Conservation (phyloP, 106 monocot genomes). For the Acorus calamus region DNA sequence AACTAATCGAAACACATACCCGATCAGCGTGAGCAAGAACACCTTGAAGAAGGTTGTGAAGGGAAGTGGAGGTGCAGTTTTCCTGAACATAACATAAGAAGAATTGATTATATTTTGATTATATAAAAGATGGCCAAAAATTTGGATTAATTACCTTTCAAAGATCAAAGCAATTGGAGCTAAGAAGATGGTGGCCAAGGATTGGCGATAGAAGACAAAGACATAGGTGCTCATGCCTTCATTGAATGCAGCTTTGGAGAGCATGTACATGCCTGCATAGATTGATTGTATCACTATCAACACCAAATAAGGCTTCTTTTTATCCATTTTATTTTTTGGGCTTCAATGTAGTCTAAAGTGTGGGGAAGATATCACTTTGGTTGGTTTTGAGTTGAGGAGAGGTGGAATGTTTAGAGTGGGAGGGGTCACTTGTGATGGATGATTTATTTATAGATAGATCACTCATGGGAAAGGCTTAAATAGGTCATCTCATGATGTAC, state of each 20-base stretch:
- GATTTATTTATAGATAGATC: too few relatives aligned
- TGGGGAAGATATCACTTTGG: too few relatives aligned
- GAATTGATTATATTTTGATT: too few relatives aligned
- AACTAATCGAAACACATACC: slow-evolving; percentile 6
- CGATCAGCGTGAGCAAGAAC: slow-evolving; percentile 15
- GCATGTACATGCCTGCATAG: slow-evolving; percentile 44
- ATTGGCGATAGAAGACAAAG: slow-evolving; percentile 68
- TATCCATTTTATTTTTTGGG: slow-evolving; percentile 6
- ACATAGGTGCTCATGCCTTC: slow-evolving; percentile 39
- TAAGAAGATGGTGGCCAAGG: slow-evolving; percentile 35
- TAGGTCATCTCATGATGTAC: too few relatives aligned
- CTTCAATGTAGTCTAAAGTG: too few relatives aligned
- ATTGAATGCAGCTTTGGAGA: slow-evolving; percentile 58
- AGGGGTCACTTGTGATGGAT: too few relatives aligned
- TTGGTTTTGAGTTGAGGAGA: too few relatives aligned
- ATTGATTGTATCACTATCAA: slow-evolving; percentile 39
- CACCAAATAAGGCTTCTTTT: slow-evolving; percentile 34
- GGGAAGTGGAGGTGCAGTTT: slow-evolving; percentile 12
- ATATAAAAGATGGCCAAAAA: too few relatives aligned
- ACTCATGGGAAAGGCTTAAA: too few relatives aligned
- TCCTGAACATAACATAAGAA: slow-evolving; percentile 1
- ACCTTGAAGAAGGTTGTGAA: slow-evolving; percentile 13
- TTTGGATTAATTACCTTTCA: slow-evolving; percentile 9
- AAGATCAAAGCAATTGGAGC: slow-evolving; percentile 28
- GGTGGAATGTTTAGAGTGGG: too few relatives aligned